Evolutionary conservation across 768 basidiomycete genomes (phyloP).

Genomic region (Pholiota microspora): DNA sequence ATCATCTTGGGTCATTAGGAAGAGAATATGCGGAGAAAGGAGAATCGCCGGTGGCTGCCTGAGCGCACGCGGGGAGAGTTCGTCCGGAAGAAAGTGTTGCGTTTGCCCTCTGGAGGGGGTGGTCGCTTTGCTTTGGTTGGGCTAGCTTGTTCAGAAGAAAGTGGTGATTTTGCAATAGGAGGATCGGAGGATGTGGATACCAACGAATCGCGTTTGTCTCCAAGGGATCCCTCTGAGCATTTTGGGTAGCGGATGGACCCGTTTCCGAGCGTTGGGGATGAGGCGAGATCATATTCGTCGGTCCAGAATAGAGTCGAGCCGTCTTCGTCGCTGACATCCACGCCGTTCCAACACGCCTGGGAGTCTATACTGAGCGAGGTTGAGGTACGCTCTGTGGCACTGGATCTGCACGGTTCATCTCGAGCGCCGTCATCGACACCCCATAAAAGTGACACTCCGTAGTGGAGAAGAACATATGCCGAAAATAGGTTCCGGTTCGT

Average conservation of each 20-base stretch:
- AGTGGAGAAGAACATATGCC: conserved; percentile 12
- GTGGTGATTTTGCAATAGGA: too few relatives aligned
- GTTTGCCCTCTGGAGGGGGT: neutral
- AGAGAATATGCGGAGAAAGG: conserved; percentile 4
- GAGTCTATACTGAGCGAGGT: neutral
- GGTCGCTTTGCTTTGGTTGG: too few relatives aligned
- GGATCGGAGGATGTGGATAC: neutral
- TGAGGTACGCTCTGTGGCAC: neutral
- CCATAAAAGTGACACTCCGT: neutral
- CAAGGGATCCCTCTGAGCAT: neutral
- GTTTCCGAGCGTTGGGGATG: neutral
- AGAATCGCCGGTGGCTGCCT: conserved; percentile 5
- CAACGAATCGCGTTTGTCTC: neutral
- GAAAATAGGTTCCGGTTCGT: conserved; percentile 13
- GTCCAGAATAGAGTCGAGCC: conserved; percentile 3
- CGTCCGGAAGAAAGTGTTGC: neutral
- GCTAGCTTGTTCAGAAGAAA: too few relatives aligned
- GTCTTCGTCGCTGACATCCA: neutral
- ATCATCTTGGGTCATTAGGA: neutral
- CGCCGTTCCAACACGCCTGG: neutral
- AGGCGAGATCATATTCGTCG: neutral
- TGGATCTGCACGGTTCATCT: neutral
- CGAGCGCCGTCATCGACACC: neutral
- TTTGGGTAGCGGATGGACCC: neutral
- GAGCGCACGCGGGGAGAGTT: neutral